These are phyloP conservation scores for Odontarrhena argentea DNA, from an alignment of 345 rosid genomes.

Conservation along the genomic window DNA sequence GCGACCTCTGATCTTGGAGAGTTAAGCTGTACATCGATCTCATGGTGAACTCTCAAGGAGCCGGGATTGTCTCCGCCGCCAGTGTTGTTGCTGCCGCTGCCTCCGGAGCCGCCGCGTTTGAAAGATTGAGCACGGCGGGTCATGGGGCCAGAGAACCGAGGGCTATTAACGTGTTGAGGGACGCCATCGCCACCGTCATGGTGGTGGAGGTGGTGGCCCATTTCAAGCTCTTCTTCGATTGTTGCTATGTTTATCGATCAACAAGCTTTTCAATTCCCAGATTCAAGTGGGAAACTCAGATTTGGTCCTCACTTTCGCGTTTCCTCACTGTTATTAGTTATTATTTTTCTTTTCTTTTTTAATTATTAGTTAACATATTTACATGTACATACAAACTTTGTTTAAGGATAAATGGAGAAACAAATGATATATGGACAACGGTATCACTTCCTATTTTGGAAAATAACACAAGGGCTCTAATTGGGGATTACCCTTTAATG, in stretches of 20 bases:
- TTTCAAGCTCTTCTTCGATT: constrained; percentile 49
- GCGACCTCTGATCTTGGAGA: constrained; percentile 81
- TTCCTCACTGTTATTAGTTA: too few species aligned
- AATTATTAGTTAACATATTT: too few species aligned
- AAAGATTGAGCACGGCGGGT: constrained; percentile 89
- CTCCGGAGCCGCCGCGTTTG: constrained; percentile 62
- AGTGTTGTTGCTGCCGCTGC: constrained; percentile 27
- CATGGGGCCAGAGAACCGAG: constrained; percentile 85
- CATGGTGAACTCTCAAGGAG: constrained; percentile 54
- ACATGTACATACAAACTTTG: too few species aligned
- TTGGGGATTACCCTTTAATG: too few species aligned
- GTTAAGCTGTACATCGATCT: constrained; percentile 68
- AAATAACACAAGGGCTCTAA: too few species aligned
- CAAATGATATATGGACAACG: too few species aligned
- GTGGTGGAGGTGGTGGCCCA: constrained; percentile 63
- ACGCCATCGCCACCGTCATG: constrained; percentile 66
- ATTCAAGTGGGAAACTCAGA: too few species aligned
- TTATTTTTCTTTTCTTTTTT: too few species aligned
- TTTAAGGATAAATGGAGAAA: too few species aligned
- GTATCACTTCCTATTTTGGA: too few species aligned
- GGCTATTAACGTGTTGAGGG: constrained; percentile 74
- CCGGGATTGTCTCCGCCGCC: constrained; percentile 5
- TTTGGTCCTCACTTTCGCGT: too few species aligned
- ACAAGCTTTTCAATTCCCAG: too few species aligned
- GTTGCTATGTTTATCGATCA: constrained; percentile 35